phyloP scores from a whole-genome alignment of 2,329 filamentous ascomycete species.

The Lachnellula suecica region DNA sequence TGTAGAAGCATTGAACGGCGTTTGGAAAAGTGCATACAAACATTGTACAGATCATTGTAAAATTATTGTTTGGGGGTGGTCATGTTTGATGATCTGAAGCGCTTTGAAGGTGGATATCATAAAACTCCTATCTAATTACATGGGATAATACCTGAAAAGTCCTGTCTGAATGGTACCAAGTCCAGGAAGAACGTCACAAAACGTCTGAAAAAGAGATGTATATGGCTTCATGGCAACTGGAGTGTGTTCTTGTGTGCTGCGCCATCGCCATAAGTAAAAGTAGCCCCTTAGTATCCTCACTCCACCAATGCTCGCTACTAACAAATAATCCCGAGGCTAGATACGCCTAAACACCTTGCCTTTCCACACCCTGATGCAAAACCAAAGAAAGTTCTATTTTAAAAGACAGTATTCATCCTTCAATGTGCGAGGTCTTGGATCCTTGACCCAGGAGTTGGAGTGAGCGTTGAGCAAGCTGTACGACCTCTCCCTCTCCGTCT shows the following conservation, averaged over 20 bases:
- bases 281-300: slow-evolving; percentile 22
- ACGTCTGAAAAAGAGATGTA: slow-evolving; percentile 19
- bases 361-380: slow-evolving; percentile 31
- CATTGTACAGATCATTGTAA: not conserved
- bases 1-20: slow-evolving; percentile 6
- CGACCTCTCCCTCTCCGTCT: slow-evolving; percentile 90
- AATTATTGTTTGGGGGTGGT: no score
- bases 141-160: slow-evolving; percentile 28
- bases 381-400: slow-evolving; percentile 30
- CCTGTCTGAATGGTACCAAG: slow-evolving; percentile 28
- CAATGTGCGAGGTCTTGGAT: slow-evolving; percentile 75
- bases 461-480: slow-evolving; percentile 85
- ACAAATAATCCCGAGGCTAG: slow-evolving; percentile 28
- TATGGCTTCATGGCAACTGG: slow-evolving; percentile 15
- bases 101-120: slow-evolving; percentile 31
- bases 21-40: not conserved
- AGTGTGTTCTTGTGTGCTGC: not conserved
- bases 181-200: slow-evolving; percentile 24
- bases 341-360: slow-evolving; percentile 37
- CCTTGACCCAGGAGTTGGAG: slow-evolving; percentile 80
- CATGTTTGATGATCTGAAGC: no score
- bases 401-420: slow-evolving; percentile 54
- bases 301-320: slow-evolving; percentile 36
- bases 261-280: slow-evolving; percentile 14
- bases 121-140: slow-evolving; percentile 37